Evolutionary conservation across 139 green algal genomes (phyloP), one percentile per base, ranked within the genome.

Genomic region (Desmodesmus armatus): DNA sequence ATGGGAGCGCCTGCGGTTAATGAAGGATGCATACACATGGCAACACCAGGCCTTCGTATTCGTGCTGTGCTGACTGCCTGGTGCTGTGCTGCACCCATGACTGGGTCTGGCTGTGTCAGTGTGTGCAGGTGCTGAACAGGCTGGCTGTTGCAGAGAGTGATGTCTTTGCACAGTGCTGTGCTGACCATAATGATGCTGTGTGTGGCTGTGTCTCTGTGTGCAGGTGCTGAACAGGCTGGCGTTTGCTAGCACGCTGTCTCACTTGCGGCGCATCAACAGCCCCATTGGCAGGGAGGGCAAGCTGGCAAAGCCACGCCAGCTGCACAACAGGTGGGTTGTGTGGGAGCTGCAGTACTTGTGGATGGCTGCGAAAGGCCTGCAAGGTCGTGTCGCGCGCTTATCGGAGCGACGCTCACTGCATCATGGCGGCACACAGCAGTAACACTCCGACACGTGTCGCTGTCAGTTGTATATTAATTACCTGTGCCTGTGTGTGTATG

Each of bases 261-360:
- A 99, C 85, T 86, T 99, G 88, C 93, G 97, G 43, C 95, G 97
- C 80, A 95, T 99, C 84, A 99, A 99, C 94, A 98, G 94, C 0
- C 97, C 97, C 49, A 99, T 99, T 35, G 97, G 53, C 17, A 91
- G 94, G 0, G 95, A 97, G 90, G 95, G 95, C 84, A 98, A 98
- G 90, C 91, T 97, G 40, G 94, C 94, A 62, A 99, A 99, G 94
- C 97, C 97, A 3, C 94, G 97, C 29, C 97, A 99, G 94, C 94
- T 99, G 89, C 97, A 99, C 95, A 99, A 98, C 90, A 94, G 84
- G 17, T 94, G 98, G 87, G 99, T 96, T n/a, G n/a, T n/a, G n/a
- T n/a, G n/a, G n/a, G n/a, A n/a, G n/a, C n/a, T n/a, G 97, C n/a
- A n/a, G n/a, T n/a, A n/a, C n/a, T n/a, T n/a, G n/a, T n/a, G n/a